Conservation (phyloP, 441 rosid species). For the Corymbia calophylla region DNA sequence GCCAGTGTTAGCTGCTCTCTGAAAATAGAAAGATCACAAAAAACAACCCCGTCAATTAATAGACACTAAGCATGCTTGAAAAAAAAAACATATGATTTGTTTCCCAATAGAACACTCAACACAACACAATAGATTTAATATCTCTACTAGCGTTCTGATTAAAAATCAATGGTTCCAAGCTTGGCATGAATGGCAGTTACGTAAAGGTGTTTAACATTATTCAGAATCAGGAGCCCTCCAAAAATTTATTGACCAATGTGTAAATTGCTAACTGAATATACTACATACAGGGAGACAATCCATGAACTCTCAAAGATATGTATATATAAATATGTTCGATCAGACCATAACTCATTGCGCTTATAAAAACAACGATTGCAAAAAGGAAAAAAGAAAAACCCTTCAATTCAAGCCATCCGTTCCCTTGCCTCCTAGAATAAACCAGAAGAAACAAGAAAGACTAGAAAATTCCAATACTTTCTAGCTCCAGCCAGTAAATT, state of each 20-base stretch:
- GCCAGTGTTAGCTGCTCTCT: conserved; percentile 97
- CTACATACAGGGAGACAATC: background rate
- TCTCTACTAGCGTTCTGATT: background rate
- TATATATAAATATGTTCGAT: background rate
- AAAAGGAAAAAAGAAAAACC: background rate
- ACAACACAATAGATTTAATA: background rate
- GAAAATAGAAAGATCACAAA: conserved; percentile 5
- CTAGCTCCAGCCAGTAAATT: background rate
- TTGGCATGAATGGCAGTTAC: background rate
- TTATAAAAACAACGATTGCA: background rate
- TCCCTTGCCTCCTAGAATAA: background rate
- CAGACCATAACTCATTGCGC: background rate
- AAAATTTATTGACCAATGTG: background rate
- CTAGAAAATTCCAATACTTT: background rate
- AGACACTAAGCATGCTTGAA: background rate
- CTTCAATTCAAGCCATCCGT: background rate
- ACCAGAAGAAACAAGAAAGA: background rate
- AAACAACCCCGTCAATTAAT: background rate
- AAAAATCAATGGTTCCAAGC: background rate
- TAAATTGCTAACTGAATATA: background rate
- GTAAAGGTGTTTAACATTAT: background rate
- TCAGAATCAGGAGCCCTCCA: background rate
- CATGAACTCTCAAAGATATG: background rate
- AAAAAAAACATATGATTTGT: background rate
- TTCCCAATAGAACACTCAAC: background rate